Conservation (phyloP, 1,139 yeast species). For the Pichia sp. region DNA sequence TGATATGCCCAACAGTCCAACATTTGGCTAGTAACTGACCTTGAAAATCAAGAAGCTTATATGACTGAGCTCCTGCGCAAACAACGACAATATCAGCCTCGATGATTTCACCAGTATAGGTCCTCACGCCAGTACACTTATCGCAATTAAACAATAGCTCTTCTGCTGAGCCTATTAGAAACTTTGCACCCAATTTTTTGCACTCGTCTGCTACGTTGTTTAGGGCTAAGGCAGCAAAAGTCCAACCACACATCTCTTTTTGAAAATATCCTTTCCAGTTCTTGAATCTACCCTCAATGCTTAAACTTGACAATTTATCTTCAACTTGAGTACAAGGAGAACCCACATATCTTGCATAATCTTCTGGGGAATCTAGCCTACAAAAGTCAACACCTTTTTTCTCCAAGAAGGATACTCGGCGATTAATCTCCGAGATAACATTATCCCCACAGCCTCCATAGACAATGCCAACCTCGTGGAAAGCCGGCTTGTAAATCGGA, state of each 20-base stretch:
- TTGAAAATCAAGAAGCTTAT: conserved; percentile 35
- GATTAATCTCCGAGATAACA: conserved; percentile 11
- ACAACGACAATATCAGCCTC: conserved; percentile 35
- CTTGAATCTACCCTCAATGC: conserved; percentile 12
- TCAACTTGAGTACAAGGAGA: conserved; percentile 1
- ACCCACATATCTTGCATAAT: conserved; percentile 20
- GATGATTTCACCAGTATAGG: conserved; percentile 25
- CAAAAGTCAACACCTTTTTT: conserved; percentile 9
- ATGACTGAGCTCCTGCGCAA: conserved; percentile 39
- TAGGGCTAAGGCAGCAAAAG: conserved; percentile 35
- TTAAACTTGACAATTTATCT: conserved; percentile 2
- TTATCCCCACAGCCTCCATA: conserved; percentile 25
- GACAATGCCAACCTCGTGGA: conserved; percentile 33
- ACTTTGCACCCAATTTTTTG: conserved; percentile 33
- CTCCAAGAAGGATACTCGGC: conserved; percentile 5
- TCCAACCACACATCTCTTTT: conserved; percentile 35
- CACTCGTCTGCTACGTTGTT: conserved; percentile 32
- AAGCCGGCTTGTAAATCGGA: conserved; percentile 31
- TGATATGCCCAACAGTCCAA: conserved; percentile 41
- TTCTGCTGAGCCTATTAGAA: conserved; percentile 34
- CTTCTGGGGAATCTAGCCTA: conserved; percentile 20
- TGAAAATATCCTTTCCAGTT: conserved; percentile 30
- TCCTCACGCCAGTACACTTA: conserved; percentile 20
- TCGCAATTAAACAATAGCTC: conserved; percentile 22
- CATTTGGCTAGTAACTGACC: conserved; percentile 38